Evolutionary conservation across 2,329 filamentous ascomycete genomes (phyloP).

Genomic region (Hypoxylon sp.): DNA sequence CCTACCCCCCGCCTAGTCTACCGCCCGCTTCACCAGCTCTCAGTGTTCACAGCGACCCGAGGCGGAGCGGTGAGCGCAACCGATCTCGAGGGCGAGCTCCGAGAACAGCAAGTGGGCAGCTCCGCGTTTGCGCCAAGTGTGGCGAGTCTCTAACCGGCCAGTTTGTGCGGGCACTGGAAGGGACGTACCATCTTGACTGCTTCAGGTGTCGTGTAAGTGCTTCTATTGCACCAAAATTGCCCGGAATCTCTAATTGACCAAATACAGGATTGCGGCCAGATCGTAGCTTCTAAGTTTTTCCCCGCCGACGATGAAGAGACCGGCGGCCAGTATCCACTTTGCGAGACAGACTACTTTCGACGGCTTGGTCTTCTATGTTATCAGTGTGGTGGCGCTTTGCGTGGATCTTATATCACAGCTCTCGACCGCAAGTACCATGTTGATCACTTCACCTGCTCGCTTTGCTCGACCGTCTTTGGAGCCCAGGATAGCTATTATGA

Average conservation of each 20-base stretch:
- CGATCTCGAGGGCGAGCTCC: conserved; percentile 68
- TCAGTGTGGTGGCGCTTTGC: conserved; percentile 90
- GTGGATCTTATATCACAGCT: conserved; percentile 97
- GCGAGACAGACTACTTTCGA: conserved; percentile 97
- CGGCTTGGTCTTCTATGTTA: conserved; percentile 91
- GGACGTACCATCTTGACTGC: conserved; percentile 96
- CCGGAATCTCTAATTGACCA: conserved; percentile 39
- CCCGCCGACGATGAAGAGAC: conserved; percentile 93
- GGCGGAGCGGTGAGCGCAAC: conserved; percentile 71
- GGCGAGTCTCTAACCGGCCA: conserved; percentile 90
- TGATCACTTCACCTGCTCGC: conserved; percentile 97
- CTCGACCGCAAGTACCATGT: conserved; percentile 99
- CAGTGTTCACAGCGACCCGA: conserved; percentile 60
- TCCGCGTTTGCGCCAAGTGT: conserved; percentile 87
- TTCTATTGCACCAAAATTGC: conserved; percentile 14
- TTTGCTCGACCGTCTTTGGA: conserved; percentile 97
- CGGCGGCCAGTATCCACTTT: conserved; percentile 90
- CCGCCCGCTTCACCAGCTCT: conserved; percentile 57
- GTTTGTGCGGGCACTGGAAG: conserved; percentile 93
- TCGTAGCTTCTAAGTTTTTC: conserved; percentile 99
- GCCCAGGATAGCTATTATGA: conserved; percentile 99
- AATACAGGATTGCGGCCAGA: conserved; percentile 90
- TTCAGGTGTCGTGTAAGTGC: conserved; percentile 92
- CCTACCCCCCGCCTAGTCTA: conserved; percentile 50
- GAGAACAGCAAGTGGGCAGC: conserved; percentile 70